Percentiles rank a stretch among this genome's conserved stretches.
Evolutionary conservation across 257 asterid genomes (phyloP).

Genomic region (Nicotiana tabacum): DNA sequence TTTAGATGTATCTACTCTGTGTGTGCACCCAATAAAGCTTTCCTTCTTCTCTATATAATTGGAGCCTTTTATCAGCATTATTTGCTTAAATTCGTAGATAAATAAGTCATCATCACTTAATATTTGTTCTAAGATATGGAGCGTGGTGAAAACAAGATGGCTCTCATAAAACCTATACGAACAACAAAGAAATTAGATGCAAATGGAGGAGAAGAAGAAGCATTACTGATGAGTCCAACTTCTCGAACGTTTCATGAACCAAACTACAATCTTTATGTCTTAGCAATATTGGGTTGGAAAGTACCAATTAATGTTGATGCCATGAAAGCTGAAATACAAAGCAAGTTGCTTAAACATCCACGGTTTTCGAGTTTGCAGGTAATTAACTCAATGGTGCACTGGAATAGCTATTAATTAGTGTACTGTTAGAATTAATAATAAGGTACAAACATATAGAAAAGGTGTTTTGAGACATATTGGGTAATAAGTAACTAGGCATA

Average conservation of each 20-base stretch:
- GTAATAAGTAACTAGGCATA: no score
- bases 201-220: not conserved
- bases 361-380: conserved; percentile 3
- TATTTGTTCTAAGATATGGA: not conserved
- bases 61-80: no score
- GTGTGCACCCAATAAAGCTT: not conserved
- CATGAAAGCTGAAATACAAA: not conserved
- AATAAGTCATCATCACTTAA: not conserved
- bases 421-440: no score
- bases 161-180: not conserved
- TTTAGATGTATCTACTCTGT: not conserved
- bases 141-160: not conserved
- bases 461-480: no score
- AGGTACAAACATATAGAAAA: no score
- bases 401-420: no score
- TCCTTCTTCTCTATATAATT: not conserved
- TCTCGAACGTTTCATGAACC: conserved; percentile 1
- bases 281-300: conserved; percentile 7
- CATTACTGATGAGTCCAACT: not conserved
- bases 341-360: not conserved
- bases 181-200: not conserved
- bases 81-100: not conserved
- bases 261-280: not conserved
- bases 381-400: no score
- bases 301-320: not conserved